Evolutionary conservation across 305 asterid genomes (phyloP), one percentile per base, ranked within the genome.

Genomic region (Coffea humblotiana): DNA sequence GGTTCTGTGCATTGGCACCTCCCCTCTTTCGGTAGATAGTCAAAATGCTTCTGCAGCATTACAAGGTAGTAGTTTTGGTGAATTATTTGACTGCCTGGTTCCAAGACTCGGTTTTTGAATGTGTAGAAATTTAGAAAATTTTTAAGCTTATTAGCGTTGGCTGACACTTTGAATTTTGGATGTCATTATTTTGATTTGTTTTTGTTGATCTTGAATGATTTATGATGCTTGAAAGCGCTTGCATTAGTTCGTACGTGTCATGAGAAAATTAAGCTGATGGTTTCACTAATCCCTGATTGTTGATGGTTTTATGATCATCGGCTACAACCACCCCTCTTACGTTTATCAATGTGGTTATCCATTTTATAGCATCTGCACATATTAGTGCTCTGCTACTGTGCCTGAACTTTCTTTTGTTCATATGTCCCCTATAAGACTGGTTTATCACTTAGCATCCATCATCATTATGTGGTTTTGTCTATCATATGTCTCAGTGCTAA

Each of bases 1-100:
- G 69, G 56, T 86, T 77, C 70, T 90, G 97, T 60, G 77, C 89
- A 40, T 82, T 85, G 79, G 58, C 66, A 19, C 78, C 71, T 12
- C 68, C 4, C 75, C 80, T 47, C 51, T 66, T 69, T 47, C 75
- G 77, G 52, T 35, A 79, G 32, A 81, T 77, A 82, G 83, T 80
- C 77, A 74, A 9, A 82, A 64, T 80, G 80, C 71, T 83, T 61
- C 78, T 43, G 54, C 47, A 48, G 35, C 71, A 72, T 10, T 27
- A 16, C 49, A 77, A 88, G 93, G 95, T 88, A 87, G 66, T 71
- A 6, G 16, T 72, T 29, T 73, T 10, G 51, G 3, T 37, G 0
- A 37, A 37, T 37, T 37, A 37, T 37, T 37, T 37, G 43, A 37
- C 43, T 37, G 43, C 43, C 43, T 37, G 43, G 43, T 37, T 37